Evolutionary conservation across 768 basidiomycete genomes (phyloP).

Genomic region (Pleurotus tuber-regium): DNA sequence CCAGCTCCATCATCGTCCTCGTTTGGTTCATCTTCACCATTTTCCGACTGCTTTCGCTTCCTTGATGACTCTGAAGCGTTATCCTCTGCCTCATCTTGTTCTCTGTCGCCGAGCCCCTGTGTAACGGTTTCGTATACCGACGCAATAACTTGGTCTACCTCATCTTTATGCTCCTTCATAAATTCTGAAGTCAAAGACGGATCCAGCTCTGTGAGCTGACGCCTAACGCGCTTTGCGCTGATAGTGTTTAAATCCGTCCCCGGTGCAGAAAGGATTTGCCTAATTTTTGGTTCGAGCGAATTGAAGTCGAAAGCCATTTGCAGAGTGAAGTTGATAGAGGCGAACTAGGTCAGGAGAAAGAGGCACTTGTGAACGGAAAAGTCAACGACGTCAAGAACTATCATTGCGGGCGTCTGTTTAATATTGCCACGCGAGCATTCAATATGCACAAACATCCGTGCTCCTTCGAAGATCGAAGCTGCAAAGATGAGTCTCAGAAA

Average conservation of each 20-base stretch:
- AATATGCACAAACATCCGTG: neutral
- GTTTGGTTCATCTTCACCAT: constrained; percentile 27
- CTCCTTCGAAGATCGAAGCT: neutral
- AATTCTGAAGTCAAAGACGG: constrained; percentile 53
- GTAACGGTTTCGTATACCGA: constrained; percentile 63
- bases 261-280: constrained; percentile 70
- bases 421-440: constrained; percentile 5
- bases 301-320: constrained; percentile 55
- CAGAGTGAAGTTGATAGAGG: constrained; percentile 9
- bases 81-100: constrained; percentile 26
- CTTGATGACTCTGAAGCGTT: constrained; percentile 26
- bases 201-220: constrained; percentile 57
- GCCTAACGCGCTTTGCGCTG: constrained; percentile 87
- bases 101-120: constrained; percentile 29
- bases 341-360: constrained; percentile 17
- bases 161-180: constrained; percentile 64
- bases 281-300: constrained; percentile 60
- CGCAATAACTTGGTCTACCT: constrained; percentile 68
- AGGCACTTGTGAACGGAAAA: constrained; percentile 3
- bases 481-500: neutral
- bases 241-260: constrained; percentile 76
- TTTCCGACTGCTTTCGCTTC: constrained; percentile 36
- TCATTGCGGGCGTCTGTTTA: constrained; percentile 3
- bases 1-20: constrained; percentile 31
- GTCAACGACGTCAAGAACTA: constrained; percentile 4